Base-by-base conservation (phyloP, 2,329 filamentous ascomycete species). In the Venturia asperata region DNA sequence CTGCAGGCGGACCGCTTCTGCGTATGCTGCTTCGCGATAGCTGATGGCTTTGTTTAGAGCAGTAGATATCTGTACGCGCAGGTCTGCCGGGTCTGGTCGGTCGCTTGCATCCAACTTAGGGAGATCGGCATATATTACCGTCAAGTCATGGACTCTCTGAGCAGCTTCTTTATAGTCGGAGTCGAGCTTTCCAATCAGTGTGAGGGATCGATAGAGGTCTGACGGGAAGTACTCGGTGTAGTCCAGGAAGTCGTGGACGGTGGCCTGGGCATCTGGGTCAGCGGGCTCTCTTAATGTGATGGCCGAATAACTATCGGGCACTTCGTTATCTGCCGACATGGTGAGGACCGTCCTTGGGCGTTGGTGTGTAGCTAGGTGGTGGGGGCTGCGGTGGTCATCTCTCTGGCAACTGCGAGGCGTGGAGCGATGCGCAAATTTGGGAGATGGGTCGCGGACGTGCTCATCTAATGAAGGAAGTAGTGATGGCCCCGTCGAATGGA, bases 171-270 rank as follows among this genome's bases (percentile, higher is more conserved):
- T 71, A 66, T 80, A 80, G 63, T 74, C 74, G 43, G 72, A 70
- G 67, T 82, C 78, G 68, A 82, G 79, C 67, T 81, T 77, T 68
- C 80, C 79, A 70, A 88, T 86, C 66, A 88, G 78, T 63, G 82
- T 85, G 64, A 88, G 76, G 68, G 85, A 87, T 70, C 85, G 85
- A 66, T 82, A 80, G 30, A 88, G 77, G 72, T 87, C 85, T 11
- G 85, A 84, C 42, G 85, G 85, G 66, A 87, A 85, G 78, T 86
- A 87, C 75, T 88, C 85, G 68, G 85, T 88, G 75, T 87, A 88
- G 74, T 87, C 85, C 66, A 87, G 82, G 74, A 85, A 88, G 73
- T 88, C 85, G 68, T 84, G 86, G 58, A 88, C 83, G 34, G 85
- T 87, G 42, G 84, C 83, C 72, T 87, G 84, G 65, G 85, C 83